Evolutionary conservation across 495 filamentous ascomycete species (phyloP).

Genomic region (Terfezia claveryi): DNA sequence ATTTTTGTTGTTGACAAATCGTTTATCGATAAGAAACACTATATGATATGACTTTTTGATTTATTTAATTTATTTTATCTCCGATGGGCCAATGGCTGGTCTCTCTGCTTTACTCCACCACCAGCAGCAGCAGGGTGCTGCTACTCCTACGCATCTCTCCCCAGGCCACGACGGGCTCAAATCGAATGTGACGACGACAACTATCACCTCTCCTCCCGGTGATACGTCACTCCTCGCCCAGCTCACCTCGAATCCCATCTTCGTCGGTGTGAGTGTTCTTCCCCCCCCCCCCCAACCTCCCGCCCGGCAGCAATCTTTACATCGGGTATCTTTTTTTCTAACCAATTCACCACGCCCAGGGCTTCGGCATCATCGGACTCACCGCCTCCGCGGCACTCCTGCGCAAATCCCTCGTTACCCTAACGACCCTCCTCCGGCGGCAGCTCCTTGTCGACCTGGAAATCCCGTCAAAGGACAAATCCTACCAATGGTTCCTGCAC

Average conservation of each 20-base stretch:
- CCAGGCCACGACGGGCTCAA: no score
- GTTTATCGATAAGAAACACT: no score
- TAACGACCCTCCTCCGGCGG: slow-evolving; percentile 47
- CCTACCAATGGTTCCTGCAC: slow-evolving; percentile 80
- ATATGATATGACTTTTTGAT: no score
- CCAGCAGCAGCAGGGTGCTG: no score
- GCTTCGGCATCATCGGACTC: slow-evolving; percentile 68
- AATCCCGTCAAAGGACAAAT: slow-evolving; percentile 77
- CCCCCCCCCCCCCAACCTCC: not conserved
- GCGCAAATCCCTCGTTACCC: slow-evolving; percentile 47
- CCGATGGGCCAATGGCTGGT: no score
- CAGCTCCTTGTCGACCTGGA: slow-evolving; percentile 88
- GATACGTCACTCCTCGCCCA: not conserved
- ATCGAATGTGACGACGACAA: not conserved
- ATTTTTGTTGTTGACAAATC: no score
- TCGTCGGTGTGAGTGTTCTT: not conserved
- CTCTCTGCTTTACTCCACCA: no score
- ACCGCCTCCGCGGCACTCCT: slow-evolving; percentile 55
- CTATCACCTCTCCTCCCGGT: not conserved
- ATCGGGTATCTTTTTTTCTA: not conserved
- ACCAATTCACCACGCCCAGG: slow-evolving; percentile 8
- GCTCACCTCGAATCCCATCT: not conserved
- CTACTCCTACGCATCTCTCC: no score
- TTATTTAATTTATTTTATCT: no score
- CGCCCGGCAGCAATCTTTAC: not conserved